phyloP scores from a whole-genome alignment of 2,329 filamentous ascomycete genomes.

The Beauveria medogensis region DNA sequence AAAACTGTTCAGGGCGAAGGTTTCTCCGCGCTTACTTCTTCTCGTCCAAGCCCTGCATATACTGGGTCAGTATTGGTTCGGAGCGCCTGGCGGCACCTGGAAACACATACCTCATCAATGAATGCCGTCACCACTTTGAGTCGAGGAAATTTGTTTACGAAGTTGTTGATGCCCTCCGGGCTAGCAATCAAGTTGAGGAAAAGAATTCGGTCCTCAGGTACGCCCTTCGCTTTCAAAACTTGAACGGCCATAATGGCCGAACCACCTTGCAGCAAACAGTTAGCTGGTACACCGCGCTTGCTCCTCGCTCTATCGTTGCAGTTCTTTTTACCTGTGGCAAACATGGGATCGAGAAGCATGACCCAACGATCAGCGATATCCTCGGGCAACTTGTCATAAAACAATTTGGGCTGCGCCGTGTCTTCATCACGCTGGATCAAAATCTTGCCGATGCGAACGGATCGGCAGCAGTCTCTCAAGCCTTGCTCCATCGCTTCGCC shows the following conservation, averaged over 20 bases:
- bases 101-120: conserved; percentile 61
- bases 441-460: conserved; percentile 97
- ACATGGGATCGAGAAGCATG: conserved; percentile 93
- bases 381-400: conserved; percentile 94
- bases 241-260: conserved; percentile 97
- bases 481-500: conserved; percentile 99
- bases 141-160: conserved; percentile 81
- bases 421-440: conserved; percentile 96
- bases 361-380: conserved; percentile 94
- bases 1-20: neutral
- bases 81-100: neutral
- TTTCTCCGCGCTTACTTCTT: conserved; percentile 68
- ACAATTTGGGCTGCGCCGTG: conserved; percentile 82
- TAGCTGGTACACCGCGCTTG: neutral
- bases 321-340: conserved; percentile 69
- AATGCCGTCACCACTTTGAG: conserved; percentile 92
- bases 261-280: conserved; percentile 52
- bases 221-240: conserved; percentile 79
- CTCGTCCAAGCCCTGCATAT: conserved; percentile 69
- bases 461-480: conserved; percentile 89
- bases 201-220: conserved; percentile 88
- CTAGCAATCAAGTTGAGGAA: conserved; percentile 98
- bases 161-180: conserved; percentile 82
- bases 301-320: neutral
- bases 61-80: conserved; percentile 16